Base-by-base conservation (phyloP, 2,329 filamentous ascomycete species). In the Myrmaecium sp. region DNA sequence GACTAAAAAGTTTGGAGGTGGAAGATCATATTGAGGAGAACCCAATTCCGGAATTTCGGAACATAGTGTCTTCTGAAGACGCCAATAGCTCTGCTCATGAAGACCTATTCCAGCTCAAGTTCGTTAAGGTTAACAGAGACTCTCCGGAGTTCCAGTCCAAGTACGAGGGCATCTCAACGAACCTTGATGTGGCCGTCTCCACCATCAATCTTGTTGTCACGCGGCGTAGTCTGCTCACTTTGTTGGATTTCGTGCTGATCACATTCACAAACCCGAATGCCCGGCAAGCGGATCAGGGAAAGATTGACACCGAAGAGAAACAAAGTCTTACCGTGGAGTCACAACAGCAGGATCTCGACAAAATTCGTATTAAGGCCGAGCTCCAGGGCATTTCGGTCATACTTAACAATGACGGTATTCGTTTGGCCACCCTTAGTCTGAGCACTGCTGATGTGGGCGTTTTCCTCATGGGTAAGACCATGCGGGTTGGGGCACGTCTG, bases 201-300 rank as follows among this genome's bases (percentile, higher is more conserved):
- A 98, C 89, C 0, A 93, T 99, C 55, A 95, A 95, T 46, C 52
- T 98, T 13, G 72, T 98, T 17, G 83, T 99, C 6, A 99, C 91
- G 0, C 66, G 91, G 36, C 86, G 78, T 52, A 98, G 91, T 0
- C 58, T 98, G 3, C 62, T 99, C 28, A 98, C 86, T 0, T 58
- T 99, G 1, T 57, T 98, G 22, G 89, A 99, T 48, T 99, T 98
- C 42, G 74, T 94, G 17, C 69, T 98, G 11, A 64, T 83, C 21
- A 99, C 89, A 0, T 99, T 99, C 42, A 76, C 86, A 1, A 70
- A 64, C 33, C 64, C 63, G 5, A 63, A 66, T 30, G 57, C 63
- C 26, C 52, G 59, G 6, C 11, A 14, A 21, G 29, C 15, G 11
- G 31, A 36, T 17, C 34, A 36, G 14, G 23, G 33, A 14, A 19